Evolutionary conservation across 371 early-diverging fungal genomes (phyloP).

Genomic region (Encephalitozoon hellem): DNA sequence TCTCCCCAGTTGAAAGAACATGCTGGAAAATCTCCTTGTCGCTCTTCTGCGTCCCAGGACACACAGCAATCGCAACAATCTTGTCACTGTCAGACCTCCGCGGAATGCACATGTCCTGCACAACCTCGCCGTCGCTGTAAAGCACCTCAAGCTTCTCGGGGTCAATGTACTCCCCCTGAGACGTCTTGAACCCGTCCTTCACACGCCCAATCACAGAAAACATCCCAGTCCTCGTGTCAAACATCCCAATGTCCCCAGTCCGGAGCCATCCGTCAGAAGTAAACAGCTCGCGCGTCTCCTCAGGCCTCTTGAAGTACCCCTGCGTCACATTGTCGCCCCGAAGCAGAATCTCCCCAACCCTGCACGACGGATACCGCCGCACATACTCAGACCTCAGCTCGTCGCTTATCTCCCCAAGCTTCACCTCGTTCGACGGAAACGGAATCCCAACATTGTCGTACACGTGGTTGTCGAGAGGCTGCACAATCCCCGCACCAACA

Average conservation of each 20-base stretch:
- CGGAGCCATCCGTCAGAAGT: conserved; percentile 78
- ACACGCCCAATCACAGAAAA: conserved; percentile 78
- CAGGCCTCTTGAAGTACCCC: conserved; percentile 67
- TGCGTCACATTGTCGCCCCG: conserved; percentile 71
- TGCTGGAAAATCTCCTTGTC: conserved; percentile 20
- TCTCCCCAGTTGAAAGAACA: conserved; percentile 29
- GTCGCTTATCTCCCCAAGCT: conserved; percentile 64
- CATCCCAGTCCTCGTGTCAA: conserved; percentile 65
- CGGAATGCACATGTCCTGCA: conserved; percentile 60
- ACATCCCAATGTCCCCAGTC: conserved; percentile 78
- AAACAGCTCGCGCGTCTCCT: conserved; percentile 69
- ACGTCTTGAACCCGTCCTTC: conserved; percentile 91
- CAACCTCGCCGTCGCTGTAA: conserved; percentile 22
- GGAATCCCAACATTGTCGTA: conserved; percentile 75
- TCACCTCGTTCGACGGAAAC: conserved; percentile 71
- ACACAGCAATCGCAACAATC: conserved; percentile 57
- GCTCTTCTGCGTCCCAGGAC: background rate
- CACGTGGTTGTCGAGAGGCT: conserved; percentile 41
- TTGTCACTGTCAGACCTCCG: conserved; percentile 45
- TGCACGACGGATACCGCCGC: conserved; percentile 50
- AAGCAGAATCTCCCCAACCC: conserved; percentile 79
- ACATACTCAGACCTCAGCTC: conserved; percentile 1
- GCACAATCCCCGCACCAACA: conserved; percentile 65
- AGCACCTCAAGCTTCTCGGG: conserved; percentile 85
- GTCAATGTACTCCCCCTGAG: conserved; percentile 88